Evolutionary conservation across 495 filamentous ascomycete species (phyloP).

Genomic region (Neurospora sp.): DNA sequence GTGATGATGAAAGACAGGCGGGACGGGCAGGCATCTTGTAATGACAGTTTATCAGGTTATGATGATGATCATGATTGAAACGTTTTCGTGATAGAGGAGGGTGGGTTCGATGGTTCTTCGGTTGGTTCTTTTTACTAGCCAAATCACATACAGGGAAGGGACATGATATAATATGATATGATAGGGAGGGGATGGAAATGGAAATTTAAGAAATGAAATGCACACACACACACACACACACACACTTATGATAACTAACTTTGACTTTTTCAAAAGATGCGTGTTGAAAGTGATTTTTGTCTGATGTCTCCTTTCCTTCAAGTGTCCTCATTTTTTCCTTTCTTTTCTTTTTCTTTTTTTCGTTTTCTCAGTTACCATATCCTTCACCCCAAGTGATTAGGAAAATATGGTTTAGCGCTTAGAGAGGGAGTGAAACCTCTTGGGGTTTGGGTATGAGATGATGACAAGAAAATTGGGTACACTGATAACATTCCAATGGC

Average conservation of each 20-base stretch:
- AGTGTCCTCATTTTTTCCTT: neutral
- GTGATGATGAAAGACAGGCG: neutral
- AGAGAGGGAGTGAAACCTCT: neutral
- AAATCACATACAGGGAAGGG: neutral
- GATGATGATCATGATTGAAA: neutral
- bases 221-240: neutral
- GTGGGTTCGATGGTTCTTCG: neutral
- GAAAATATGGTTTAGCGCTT: neutral
- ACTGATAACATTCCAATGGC: neutral
- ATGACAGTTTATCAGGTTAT: neutral
- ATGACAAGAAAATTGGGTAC: neutral
- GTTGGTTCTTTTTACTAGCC: neutral
- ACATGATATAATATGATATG: neutral
- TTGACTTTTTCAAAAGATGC: neutral
- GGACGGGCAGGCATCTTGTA: neutral
- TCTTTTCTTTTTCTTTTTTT: neutral
- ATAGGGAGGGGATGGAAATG: neutral
- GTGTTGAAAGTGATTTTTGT: neutral
- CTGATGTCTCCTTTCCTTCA: neutral
- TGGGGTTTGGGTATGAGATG: neutral
- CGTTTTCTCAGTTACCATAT: neutral
- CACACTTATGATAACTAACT: too few relatives aligned
- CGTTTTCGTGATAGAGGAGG: neutral
- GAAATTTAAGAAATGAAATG: neutral
- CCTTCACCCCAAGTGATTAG: neutral